These are phyloP conservation scores for Eragrostis tef DNA, from an alignment of 202 grass and related monocot genomes.

Conservation along the genomic window DNA sequence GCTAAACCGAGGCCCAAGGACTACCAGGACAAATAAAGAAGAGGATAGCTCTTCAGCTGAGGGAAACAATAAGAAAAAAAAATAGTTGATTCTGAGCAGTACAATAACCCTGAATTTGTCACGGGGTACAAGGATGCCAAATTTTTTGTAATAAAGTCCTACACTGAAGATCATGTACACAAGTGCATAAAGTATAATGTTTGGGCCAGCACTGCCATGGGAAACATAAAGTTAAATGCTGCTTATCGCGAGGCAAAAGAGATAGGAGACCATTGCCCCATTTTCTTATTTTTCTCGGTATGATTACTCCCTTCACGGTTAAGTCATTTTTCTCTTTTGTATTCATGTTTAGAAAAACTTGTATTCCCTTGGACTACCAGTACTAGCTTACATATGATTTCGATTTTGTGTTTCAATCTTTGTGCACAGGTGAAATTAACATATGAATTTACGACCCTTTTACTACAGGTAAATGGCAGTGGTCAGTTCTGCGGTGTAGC, in stretches of 20 bases:
- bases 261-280: conserved; percentile 54
- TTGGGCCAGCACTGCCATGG: conserved; percentile 66
- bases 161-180: conserved; percentile 76
- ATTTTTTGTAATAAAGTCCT: conserved; percentile 81
- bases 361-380: no score
- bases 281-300: conserved; percentile 86
- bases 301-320: neutral
- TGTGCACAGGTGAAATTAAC: neutral
- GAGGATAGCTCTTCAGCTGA: conserved; percentile 50
- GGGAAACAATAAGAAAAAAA: conserved; percentile 50
- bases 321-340: neutral
- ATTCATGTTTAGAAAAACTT: neutral
- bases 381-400: no score
- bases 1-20: conserved; percentile 64
- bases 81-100: conserved; percentile 44
- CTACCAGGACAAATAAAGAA: conserved; percentile 59
- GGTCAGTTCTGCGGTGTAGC: conserved; percentile 71
- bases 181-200: conserved; percentile 78
- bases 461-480: conserved; percentile 69
- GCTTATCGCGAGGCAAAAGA: conserved; percentile 51
- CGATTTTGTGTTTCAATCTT: conserved; percentile 2
- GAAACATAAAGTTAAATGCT: conserved; percentile 70
- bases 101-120: conserved; percentile 65
- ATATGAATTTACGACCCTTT: neutral
- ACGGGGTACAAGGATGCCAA: conserved; percentile 62